Evolutionary conservation across 2,329 filamentous ascomycete species (phyloP).

Genomic region (Penicillium vulpinum): DNA sequence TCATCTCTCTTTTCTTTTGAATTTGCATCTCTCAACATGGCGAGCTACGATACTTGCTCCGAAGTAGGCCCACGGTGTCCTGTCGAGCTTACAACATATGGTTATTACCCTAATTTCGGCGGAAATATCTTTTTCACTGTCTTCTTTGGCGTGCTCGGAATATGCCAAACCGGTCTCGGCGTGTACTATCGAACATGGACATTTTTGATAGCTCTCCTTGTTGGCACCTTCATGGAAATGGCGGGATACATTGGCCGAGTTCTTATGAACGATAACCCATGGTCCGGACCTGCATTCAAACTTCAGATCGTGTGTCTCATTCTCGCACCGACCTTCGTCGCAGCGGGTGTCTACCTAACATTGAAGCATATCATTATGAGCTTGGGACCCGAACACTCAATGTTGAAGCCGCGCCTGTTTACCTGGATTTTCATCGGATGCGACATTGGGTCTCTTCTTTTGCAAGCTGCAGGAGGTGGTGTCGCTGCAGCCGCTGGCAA

Average conservation of each 20-base stretch:
- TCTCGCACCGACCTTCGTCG: slow-evolving; percentile 57
- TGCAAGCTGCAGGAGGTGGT: slow-evolving; percentile 60
- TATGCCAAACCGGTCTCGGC: slow-evolving; percentile 53
- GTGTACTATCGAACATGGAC: slow-evolving; percentile 57
- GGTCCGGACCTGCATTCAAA: slow-evolving; percentile 51
- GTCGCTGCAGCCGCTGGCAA: slow-evolving; percentile 55
- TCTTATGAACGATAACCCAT: slow-evolving; percentile 56
- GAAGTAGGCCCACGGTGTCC: slow-evolving; percentile 44
- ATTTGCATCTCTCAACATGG: slow-evolving; percentile 8
- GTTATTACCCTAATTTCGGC: slow-evolving; percentile 54
- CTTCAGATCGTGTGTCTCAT: slow-evolving; percentile 58
- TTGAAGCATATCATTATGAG: slow-evolving; percentile 59
- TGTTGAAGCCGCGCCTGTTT: slow-evolving; percentile 52
- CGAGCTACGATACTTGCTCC: slow-evolving; percentile 32
- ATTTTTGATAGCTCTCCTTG: slow-evolving; percentile 51
- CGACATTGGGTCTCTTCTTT: slow-evolving; percentile 58
- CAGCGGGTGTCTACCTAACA: slow-evolving; percentile 57
- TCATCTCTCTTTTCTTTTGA: not conserved
- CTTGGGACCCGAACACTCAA: slow-evolving; percentile 53
- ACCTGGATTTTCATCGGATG: slow-evolving; percentile 62
- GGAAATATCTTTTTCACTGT: slow-evolving; percentile 56
- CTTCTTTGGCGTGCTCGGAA: slow-evolving; percentile 52
- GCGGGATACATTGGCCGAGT: slow-evolving; percentile 59
- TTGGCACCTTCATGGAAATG: slow-evolving; percentile 53
- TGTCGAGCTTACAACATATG: slow-evolving; percentile 51